phyloP scores from a whole-genome alignment of 495 filamentous ascomycete species.

The Lindgomyces ingoldianus region DNA sequence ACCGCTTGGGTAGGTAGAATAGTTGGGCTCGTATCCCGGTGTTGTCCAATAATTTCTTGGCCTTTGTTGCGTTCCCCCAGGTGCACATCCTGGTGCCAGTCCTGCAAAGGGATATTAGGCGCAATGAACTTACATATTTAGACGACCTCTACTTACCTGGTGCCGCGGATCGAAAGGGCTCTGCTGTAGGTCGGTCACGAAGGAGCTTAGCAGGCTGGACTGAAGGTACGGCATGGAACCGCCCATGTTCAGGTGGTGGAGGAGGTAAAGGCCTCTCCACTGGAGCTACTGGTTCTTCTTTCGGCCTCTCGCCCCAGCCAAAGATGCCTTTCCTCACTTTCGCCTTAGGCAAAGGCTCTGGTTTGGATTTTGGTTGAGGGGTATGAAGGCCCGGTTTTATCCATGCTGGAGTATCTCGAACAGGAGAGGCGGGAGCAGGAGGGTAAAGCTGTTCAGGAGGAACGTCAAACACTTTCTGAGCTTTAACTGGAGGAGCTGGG shows the following conservation, averaged over 20 bases:
- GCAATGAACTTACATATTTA: neutral
- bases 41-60: conserved; percentile 11
- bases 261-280: neutral
- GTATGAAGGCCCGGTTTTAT: conserved; percentile 8
- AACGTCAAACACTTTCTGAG: neutral
- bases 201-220: neutral
- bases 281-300: conserved; percentile 1
- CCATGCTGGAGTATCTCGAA: conserved; percentile 20
- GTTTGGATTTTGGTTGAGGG: conserved; percentile 8
- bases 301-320: conserved; percentile 7
- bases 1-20: neutral
- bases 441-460: conserved; percentile 15
- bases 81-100: conserved; percentile 20
- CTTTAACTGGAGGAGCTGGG: neutral
- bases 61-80: conserved; percentile 30
- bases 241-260: neutral
- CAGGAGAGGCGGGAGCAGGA: conserved; percentile 17
- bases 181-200: neutral
- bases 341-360: neutral
- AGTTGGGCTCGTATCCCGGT: conserved; percentile 5
- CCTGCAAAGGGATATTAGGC: neutral
- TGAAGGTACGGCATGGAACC: neutral
- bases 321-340: conserved; percentile 7
- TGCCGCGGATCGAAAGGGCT: conserved; percentile 26
- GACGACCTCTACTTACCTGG: conserved; percentile 4